These are phyloP conservation scores for Ophiostoma populinum DNA, from an alignment of 2,329 filamentous ascomycete species.

Conservation along the genomic window DNA sequence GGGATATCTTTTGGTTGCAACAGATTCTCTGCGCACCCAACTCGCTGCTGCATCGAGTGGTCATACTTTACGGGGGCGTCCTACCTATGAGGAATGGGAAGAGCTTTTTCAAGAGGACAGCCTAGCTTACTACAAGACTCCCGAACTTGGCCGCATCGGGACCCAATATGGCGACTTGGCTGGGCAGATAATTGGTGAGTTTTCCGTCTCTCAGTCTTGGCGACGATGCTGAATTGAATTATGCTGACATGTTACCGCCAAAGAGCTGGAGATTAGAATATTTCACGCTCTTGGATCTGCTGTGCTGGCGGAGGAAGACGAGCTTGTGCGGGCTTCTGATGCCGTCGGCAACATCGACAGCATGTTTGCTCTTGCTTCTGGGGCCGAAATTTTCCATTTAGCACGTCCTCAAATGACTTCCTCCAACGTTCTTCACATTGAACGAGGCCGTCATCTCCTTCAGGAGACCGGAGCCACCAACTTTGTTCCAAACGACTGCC, in stretches of 20 bases:
- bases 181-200: slow-evolving; percentile 59
- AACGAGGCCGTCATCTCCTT: slow-evolving; percentile 67
- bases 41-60: slow-evolving; percentile 26
- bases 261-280: slow-evolving; percentile 60
- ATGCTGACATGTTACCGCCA: no score
- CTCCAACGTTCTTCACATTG: slow-evolving; percentile 55
- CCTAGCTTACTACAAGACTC: slow-evolving; percentile 73
- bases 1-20: slow-evolving; percentile 70
- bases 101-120: slow-evolving; percentile 57
- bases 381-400: slow-evolving; percentile 59
- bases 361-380: slow-evolving; percentile 61
- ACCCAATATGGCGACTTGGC: slow-evolving; percentile 70
- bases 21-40: slow-evolving; percentile 28
- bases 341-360: slow-evolving; percentile 77
- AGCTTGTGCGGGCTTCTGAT: slow-evolving; percentile 55
- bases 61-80: slow-evolving; percentile 36
- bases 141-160: slow-evolving; percentile 65
- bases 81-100: slow-evolving; percentile 49
- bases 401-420: slow-evolving; percentile 49
- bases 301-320: slow-evolving; percentile 50
- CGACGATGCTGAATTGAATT: slow-evolving; percentile 22
- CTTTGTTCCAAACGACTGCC: slow-evolving; percentile 70
- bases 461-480: slow-evolving; percentile 69
- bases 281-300: slow-evolving; percentile 57
- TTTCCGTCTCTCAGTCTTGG: neutral